Conservation (phyloP, 2,329 filamentous ascomycete species). For the Fusarium clavum region DNA sequence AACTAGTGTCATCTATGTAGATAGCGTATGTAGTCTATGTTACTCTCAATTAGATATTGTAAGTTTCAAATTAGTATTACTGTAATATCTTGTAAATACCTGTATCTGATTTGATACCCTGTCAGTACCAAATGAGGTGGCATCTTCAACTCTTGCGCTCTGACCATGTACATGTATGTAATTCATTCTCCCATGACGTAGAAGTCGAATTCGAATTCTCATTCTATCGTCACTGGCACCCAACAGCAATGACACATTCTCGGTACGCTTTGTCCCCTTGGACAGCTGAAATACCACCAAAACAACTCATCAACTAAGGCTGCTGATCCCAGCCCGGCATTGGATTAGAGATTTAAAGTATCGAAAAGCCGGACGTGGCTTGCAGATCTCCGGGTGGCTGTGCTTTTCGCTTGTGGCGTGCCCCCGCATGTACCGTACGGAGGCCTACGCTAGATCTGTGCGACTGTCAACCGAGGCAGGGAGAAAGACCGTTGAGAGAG, state of each 20-base stretch:
- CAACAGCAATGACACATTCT: slow-evolving; percentile 7
- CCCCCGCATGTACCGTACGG: slow-evolving; percentile 6
- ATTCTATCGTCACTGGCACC: slow-evolving; percentile 2
- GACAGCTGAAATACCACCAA: slow-evolving; percentile 42
- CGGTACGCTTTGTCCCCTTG: slow-evolving; percentile 36
- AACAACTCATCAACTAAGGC: slow-evolving; percentile 36
- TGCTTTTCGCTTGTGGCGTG: slow-evolving; percentile 34
- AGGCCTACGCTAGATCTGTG: slow-evolving; percentile 36
- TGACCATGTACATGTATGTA: not conserved
- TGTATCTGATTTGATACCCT: not conserved
- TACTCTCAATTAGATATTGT: not conserved
- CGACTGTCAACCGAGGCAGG: slow-evolving; percentile 16
- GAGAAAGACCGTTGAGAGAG: slow-evolving; percentile 29
- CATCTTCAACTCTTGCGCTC: not conserved
- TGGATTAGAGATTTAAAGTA: slow-evolving; percentile 8
- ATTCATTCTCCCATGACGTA: slow-evolving; percentile 12
- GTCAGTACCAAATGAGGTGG: not conserved
- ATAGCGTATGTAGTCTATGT: not conserved
- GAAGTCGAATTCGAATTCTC: not conserved
- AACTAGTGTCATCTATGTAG: not conserved
- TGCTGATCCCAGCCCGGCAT: slow-evolving; percentile 28
- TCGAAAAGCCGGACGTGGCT: slow-evolving; percentile 27
- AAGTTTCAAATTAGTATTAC: not conserved
- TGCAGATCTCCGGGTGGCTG: slow-evolving; percentile 40
- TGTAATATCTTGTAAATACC: not conserved